phyloP scores from a whole-genome alignment of 2,329 filamentous ascomycete genomes.

The Plenodomus biglobosus region DNA sequence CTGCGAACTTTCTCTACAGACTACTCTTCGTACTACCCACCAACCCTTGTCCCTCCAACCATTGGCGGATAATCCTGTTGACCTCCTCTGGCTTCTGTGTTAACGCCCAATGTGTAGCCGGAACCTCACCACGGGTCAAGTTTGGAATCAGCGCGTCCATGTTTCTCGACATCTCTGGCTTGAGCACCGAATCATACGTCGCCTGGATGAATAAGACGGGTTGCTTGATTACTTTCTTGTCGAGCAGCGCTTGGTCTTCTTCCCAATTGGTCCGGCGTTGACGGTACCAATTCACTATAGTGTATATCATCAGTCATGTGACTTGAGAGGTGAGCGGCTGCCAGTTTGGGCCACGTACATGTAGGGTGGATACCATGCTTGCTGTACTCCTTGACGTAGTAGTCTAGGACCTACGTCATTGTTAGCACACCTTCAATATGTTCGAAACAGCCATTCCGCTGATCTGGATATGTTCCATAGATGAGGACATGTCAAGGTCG shows the following conservation, averaged over 20 bases:
- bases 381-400: conserved; percentile 73
- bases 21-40: conserved; percentile 45
- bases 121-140: conserved; percentile 66
- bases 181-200: conserved; percentile 69
- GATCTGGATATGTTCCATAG: conserved; percentile 1
- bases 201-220: conserved; percentile 75
- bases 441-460: conserved; percentile 6
- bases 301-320: conserved; percentile 14
- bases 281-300: conserved; percentile 80
- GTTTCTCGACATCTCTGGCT: conserved; percentile 66
- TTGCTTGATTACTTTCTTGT: conserved; percentile 38
- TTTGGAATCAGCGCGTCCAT: conserved; percentile 71
- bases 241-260: conserved; percentile 61
- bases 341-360: conserved; percentile 45
- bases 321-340: too few relatives aligned
- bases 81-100: conserved; percentile 70
- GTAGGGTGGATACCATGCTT: conserved; percentile 75
- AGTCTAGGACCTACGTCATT: conserved; percentile 64
- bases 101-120: conserved; percentile 79
- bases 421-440: conserved; percentile 16
- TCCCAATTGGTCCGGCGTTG: conserved; percentile 70
- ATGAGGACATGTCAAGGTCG: conserved; percentile 8
- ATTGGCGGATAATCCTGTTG: conserved; percentile 68
- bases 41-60: conserved; percentile 62
- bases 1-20: conserved; percentile 44